Conservation (phyloP, 106 monocot genomes). For the Hemerocallis citrina region DNA sequence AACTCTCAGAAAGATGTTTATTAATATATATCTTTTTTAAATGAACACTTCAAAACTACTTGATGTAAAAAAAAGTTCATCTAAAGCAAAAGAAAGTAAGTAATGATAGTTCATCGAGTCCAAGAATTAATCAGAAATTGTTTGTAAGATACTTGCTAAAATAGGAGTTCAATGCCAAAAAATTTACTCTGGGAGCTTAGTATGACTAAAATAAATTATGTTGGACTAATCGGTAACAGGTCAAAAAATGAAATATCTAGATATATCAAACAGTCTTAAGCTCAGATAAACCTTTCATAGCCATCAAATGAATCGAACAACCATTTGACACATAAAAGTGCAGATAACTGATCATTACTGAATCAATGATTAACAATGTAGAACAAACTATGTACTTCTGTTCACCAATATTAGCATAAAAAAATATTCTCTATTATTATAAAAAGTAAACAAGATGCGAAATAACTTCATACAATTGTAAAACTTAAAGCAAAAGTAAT, state of each 20-base stretch:
- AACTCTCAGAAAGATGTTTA: no score
- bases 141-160: background rate
- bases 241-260: background rate
- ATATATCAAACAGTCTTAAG: background rate
- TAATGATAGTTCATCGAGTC: background rate
- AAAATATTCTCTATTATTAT: background rate
- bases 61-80: no score
- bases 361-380: background rate
- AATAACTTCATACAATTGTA: no score
- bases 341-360: background rate
- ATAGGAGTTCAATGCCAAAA: background rate
- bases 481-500: no score
- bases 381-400: background rate
- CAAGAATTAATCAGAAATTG: background rate
- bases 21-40: no score
- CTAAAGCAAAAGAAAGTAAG: no score
- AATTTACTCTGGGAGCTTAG: background rate
- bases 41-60: background rate
- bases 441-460: no score
- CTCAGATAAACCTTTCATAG: background rate
- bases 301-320: background rate
- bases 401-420: background rate
- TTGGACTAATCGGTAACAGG: background rate
- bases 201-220: no score
- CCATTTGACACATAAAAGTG: background rate